Evolutionary conservation across 176 grass and related monocot genomes (phyloP), one percentile per base, ranked within the genome.

Genomic region (Paspalum vaginatum): DNA sequence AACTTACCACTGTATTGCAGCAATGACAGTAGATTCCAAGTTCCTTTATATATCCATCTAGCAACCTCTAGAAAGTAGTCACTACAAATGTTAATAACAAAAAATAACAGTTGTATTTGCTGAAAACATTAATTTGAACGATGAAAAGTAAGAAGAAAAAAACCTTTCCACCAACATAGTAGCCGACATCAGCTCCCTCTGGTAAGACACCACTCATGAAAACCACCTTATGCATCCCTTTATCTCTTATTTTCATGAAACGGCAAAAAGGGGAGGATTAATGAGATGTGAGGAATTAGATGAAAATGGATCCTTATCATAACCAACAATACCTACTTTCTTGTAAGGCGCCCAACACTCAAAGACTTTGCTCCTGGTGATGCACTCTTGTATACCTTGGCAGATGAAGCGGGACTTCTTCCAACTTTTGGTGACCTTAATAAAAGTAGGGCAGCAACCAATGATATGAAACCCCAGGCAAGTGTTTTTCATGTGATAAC

Each of bases 41-140:
- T 42, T 91, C 96, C 81, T 88, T 99, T 82, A 99, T 95, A 70
- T 99, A 95, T 62, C 96, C 96, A 68, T 95, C 86, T 20, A 95
- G 82, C 49, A 99, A 89, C 78, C 92, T 99, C 96, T 99, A 85
- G 54, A 70, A 86, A 84, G 53, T 77, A 32, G 32, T 72, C 76
- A 72, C 3, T 70, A 49, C 27, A 20, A 84, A 27, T 54, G 61
- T 87, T 54, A 86, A 87, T 75, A 56, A 38, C 13, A 82, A 80
- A 70, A 70, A 16, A 32, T 32, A 83, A 56, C 44, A 74, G 61
- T 44, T 37, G 17, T 48, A 68, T 15, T 55, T 67, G 38, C 53
- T 46, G 53, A 55, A 83, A 69, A 50, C 18, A 37, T 4, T 50
- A 76, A 84, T 20, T 53, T 81, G 27, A 53, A 16, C 15, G 44